A percentile compares a stretch with the other conserved stretches of the same genome.
These are phyloP conservation scores for Bryopsis sp. DNA, from an alignment of 139 green algal genomes.

Conservation along the genomic window DNA sequence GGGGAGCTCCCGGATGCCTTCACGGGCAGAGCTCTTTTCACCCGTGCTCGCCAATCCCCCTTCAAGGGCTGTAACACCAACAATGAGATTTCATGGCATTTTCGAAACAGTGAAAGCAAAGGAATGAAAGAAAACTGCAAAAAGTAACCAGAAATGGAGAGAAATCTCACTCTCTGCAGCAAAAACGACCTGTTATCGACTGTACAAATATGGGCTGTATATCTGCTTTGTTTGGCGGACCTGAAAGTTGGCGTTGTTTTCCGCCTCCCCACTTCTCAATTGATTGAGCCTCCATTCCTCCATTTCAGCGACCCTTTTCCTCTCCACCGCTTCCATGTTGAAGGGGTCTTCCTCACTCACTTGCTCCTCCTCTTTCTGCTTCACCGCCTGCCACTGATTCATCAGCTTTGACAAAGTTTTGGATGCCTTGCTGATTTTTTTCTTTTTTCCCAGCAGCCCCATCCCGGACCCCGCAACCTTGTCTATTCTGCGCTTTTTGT, in stretches of 20 bases:
- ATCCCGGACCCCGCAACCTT: constrained; percentile 7
- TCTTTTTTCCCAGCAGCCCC: background rate
- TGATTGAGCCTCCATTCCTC: constrained; percentile 58
- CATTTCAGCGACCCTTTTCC: constrained; percentile 33
- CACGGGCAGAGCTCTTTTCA: constrained; percentile 32
- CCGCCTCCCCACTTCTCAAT: constrained; percentile 32
- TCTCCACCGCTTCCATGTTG: constrained; percentile 35
- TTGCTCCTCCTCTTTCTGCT: constrained; percentile 19
- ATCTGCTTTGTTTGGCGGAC: too few species aligned
- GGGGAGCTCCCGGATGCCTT: too few species aligned
- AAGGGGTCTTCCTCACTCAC: constrained; percentile 32
- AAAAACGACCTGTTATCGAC: too few species aligned
- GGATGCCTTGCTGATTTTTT: constrained; percentile 22
- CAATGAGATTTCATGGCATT: too few species aligned
- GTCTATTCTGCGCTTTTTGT: constrained; percentile 3
- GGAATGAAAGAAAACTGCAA: too few species aligned
- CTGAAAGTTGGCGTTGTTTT: constrained; percentile 62
- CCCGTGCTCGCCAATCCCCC: constrained; percentile 33
- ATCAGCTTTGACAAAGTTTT: constrained; percentile 41
- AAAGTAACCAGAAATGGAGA: too few species aligned
- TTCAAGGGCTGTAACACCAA: constrained; percentile 29
- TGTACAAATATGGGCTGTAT: too few species aligned
- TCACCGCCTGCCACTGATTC: constrained; percentile 52
- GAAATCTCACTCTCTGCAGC: too few species aligned
- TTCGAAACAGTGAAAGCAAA: too few species aligned